A percentile compares a stretch with the other conserved stretches of the same genome.
These are phyloP conservation scores for Fragaria nilgerrensis DNA, from an alignment of 306 rosid genomes.

Conservation along the genomic window DNA sequence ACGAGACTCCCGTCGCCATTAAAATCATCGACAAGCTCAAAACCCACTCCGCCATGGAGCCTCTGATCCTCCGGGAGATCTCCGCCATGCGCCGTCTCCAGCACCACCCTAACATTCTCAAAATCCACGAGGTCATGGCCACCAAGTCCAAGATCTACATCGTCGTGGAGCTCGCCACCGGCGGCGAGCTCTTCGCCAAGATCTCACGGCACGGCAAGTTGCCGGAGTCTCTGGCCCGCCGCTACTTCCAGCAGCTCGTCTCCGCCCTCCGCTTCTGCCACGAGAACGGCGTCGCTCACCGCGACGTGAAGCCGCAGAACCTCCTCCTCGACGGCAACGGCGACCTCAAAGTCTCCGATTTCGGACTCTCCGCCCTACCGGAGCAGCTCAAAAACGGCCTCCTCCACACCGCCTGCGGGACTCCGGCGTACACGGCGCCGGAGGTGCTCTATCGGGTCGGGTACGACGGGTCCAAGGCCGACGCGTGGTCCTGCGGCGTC, in stretches of 20 bases:
- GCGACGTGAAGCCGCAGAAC: conserved; percentile 89
- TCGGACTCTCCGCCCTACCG: conserved; percentile 87
- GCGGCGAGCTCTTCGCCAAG: conserved; percentile 75
- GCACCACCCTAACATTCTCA: conserved; percentile 67
- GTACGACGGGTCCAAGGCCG: conserved; percentile 80
- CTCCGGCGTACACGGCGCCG: conserved; percentile 89
- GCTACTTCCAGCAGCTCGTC: conserved; percentile 72
- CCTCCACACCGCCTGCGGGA: conserved; percentile 90
- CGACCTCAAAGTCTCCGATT: conserved; percentile 72
- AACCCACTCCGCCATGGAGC: conserved; percentile 65
- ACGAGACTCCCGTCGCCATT: conserved; percentile 60
- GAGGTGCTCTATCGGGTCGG: conserved; percentile 60
- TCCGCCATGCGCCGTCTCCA: conserved; percentile 87
- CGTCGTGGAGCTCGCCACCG: conserved; percentile 73
- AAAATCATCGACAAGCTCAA: conserved; percentile 73
- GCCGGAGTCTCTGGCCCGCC: conserved; percentile 49
- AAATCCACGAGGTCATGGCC: conserved; percentile 81
- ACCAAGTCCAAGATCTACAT: conserved; percentile 81
- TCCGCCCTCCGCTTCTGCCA: conserved; percentile 79
- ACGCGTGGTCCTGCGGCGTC: conserved; percentile 92
- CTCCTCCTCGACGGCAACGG: conserved; percentile 68
- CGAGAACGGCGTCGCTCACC: conserved; percentile 74
- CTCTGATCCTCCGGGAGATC: conserved; percentile 69
- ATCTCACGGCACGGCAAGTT: conserved; percentile 49
- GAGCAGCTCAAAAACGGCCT: conserved; percentile 66